Conservation (phyloP, 139 green algal species). For the Ettlia oleoabundans region DNA sequence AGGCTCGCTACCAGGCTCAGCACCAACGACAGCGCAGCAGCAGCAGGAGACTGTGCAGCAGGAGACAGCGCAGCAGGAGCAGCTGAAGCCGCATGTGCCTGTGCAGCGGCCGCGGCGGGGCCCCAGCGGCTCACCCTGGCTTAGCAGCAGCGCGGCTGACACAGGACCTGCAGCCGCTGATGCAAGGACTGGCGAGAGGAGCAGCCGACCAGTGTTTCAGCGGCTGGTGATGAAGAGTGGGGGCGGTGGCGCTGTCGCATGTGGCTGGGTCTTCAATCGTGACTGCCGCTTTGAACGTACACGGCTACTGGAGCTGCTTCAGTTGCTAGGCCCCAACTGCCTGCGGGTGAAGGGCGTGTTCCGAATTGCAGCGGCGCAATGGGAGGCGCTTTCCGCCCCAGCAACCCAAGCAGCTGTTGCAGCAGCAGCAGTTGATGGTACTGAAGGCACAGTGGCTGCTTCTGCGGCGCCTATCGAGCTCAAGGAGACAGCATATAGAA, state of each 20-base stretch:
- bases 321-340: conserved; percentile 11
- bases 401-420: neutral
- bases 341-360: conserved; percentile 61
- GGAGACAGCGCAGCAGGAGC: neutral
- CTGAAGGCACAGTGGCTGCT: neutral
- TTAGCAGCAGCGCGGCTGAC: conserved; percentile 2
- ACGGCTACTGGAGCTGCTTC: conserved; percentile 41
- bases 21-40: neutral
- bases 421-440: conserved; percentile 3
- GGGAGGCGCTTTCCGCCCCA: conserved; percentile 23
- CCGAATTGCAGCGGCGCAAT: conserved; percentile 23
- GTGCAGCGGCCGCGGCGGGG: neutral
- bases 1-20: too few species aligned
- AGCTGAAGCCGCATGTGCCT: neutral
- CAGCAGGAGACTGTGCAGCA: too few species aligned
- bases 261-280: conserved; percentile 55
- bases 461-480: conserved; percentile 9
- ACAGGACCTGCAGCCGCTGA: neutral
- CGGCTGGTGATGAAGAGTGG: conserved; percentile 6
- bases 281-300: conserved; percentile 48
- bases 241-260: neutral
- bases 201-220: neutral
- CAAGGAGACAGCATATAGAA: conserved; percentile 25
- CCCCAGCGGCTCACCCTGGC: neutral
- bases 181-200: neutral